Conservation (phyloP, 371 early-diverging fungal genomes). For the Hamiltosporidium tvaerminnensis region DNA sequence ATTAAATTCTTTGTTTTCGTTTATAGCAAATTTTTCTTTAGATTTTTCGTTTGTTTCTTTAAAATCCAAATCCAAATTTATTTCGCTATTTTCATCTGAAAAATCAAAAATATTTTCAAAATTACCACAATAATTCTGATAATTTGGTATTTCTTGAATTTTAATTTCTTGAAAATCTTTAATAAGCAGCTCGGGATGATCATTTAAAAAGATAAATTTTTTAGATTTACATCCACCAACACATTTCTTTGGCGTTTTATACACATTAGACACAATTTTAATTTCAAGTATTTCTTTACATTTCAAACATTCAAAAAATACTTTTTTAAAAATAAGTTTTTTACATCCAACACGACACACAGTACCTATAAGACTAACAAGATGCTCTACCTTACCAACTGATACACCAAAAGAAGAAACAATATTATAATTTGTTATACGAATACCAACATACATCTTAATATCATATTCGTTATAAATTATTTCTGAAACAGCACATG, state of each 20-base stretch:
- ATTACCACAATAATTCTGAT: too few species aligned
- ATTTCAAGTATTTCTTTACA: conserved; percentile 32
- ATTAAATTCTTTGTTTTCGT: too few species aligned
- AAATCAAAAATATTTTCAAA: too few species aligned
- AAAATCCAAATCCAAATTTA: too few species aligned
- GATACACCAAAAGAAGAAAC: too few species aligned
- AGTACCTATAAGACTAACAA: conserved; percentile 31
- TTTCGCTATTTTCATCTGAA: too few species aligned
- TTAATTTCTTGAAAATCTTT: conserved; percentile 46
- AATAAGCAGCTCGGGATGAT: conserved; percentile 3
- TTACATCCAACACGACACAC: conserved; percentile 39
- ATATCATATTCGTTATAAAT: too few species aligned
- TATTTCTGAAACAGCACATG: conserved; percentile 12
- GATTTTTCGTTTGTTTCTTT: too few species aligned
- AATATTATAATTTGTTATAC: too few species aligned
- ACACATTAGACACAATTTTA: conserved; percentile 22
- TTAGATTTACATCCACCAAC: conserved; percentile 35
- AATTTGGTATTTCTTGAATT: conserved; percentile 34
- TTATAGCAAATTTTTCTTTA: too few species aligned
- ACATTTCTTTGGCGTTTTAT: conserved; percentile 34
- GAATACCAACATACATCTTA: too few species aligned
- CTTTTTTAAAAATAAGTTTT: conserved; percentile 14
- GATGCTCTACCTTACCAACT: too few species aligned
- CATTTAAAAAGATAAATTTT: conserved; percentile 21
- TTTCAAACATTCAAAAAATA: conserved; percentile 43